phyloP scores from a whole-genome alignment of 1,139 yeast genomes.

The Diutina sp. region DNA sequence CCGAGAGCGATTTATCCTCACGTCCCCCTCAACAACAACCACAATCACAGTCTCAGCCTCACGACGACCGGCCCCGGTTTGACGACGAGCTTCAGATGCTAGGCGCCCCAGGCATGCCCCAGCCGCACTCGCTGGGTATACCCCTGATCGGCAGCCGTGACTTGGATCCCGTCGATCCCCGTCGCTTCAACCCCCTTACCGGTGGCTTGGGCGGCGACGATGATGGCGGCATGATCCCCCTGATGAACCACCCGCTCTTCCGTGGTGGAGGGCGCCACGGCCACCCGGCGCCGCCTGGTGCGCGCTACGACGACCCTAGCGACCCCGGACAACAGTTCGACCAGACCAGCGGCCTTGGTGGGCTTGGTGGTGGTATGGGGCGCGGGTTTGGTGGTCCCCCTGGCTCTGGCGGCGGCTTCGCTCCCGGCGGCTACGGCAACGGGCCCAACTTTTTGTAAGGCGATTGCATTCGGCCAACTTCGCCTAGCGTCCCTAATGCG shows the following conservation, averaged over 20 bases:
- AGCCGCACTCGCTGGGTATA: neutral
- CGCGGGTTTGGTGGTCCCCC: neutral
- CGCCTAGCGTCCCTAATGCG: neutral
- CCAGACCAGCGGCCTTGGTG: neutral
- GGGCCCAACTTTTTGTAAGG: neutral
- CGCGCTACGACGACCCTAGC: neutral
- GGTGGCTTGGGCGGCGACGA: neutral
- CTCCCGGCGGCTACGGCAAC: neutral
- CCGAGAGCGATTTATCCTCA: neutral
- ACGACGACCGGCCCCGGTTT: slow-evolving; percentile 15
- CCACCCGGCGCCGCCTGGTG: neutral
- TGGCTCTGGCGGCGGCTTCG: neutral
- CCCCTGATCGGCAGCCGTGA: neutral
- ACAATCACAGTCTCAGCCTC: neutral
- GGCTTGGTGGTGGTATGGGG: neutral
- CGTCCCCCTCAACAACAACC: neutral
- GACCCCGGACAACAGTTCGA: neutral
- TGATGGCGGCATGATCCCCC: neutral
- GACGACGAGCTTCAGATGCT: slow-evolving; percentile 10
- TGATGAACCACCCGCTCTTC: neutral
- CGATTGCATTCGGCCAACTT: neutral
- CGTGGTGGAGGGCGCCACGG: neutral
- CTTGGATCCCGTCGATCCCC: neutral
- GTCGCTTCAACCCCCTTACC: neutral
- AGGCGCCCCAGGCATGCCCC: neutral